Evolutionary conservation across 2,329 filamentous ascomycete genomes (phyloP).

Genomic region (Ploettnerulaceae sp.): DNA sequence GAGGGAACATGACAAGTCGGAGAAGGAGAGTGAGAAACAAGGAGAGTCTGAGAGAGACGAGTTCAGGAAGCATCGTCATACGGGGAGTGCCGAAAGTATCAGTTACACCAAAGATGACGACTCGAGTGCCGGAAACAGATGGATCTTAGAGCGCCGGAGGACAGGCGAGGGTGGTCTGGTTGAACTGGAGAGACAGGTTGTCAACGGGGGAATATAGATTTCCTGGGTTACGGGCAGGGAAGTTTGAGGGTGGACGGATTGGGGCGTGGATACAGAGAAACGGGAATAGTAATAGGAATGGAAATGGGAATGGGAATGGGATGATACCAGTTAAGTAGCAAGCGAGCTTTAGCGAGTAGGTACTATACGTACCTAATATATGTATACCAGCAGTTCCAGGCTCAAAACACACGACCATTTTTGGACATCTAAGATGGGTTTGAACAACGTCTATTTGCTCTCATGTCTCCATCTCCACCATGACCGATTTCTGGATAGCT

Average conservation of each 20-base stretch:
- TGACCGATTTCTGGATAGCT: constrained; percentile 8
- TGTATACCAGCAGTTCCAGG: no score
- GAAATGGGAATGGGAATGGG: background rate
- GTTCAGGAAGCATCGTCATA: constrained; percentile 42
- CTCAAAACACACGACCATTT: no score
- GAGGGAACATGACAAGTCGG: background rate
- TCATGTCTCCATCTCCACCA: background rate
- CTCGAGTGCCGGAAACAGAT: constrained; percentile 52
- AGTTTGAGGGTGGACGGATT: background rate
- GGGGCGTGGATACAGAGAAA: no score
- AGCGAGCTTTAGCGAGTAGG: no score
- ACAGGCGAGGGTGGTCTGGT: constrained; percentile 61
- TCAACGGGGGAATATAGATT: constrained; percentile 42
- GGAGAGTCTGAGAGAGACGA: constrained; percentile 23
- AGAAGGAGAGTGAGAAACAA: constrained; percentile 2
- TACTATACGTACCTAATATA: no score
- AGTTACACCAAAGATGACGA: constrained; percentile 61
- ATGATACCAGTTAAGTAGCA: background rate
- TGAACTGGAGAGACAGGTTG: constrained; percentile 59
- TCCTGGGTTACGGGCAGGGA: background rate
- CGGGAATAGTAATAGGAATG: background rate
- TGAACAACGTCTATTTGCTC: background rate
- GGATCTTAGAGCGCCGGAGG: constrained; percentile 65
- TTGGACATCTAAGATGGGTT: no score
- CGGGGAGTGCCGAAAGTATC: constrained; percentile 61